Evolutionary conservation across 2,329 filamentous ascomycete genomes (phyloP).

Genomic region (Ophiocordyceps australis): DNA sequence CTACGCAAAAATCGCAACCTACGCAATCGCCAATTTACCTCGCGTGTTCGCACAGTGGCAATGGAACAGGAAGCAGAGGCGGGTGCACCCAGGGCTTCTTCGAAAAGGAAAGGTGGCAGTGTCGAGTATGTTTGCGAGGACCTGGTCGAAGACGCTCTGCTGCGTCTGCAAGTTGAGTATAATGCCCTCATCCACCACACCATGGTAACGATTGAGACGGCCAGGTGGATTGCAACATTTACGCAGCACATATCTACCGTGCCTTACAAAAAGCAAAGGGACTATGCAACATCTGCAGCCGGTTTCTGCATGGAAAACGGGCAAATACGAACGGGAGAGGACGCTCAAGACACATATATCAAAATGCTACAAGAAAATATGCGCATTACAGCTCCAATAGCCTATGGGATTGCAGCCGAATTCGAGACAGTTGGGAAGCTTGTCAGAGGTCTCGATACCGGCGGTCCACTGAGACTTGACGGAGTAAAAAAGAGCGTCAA

Average conservation of each 20-base stretch:
- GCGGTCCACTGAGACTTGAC: conserved; percentile 44
- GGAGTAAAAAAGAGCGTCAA: conserved; percentile 38
- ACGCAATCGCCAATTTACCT: conserved; percentile 49
- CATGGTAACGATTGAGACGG: conserved; percentile 38
- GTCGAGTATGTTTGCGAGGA: conserved; percentile 45
- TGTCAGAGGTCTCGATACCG: conserved; percentile 34
- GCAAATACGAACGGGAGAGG: conserved; percentile 54
- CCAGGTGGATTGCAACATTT: conserved; percentile 54
- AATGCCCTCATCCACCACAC: conserved; percentile 55
- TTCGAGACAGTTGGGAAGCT: conserved; percentile 41
- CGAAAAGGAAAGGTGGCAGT: conserved; percentile 18
- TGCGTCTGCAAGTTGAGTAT: conserved; percentile 52
- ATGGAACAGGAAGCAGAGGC: conserved; percentile 9
- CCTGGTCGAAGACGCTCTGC: conserved; percentile 48
- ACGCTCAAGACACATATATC: conserved; percentile 46
- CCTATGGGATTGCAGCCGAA: conserved; percentile 46
- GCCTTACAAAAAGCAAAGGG: conserved; percentile 44
- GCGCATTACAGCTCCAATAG: conserved; percentile 54
- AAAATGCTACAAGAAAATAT: conserved; percentile 62
- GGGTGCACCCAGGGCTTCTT: conserved; percentile 9
- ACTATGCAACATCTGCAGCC: conserved; percentile 29
- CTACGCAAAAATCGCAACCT: conserved; percentile 49
- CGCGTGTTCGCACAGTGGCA: conserved; percentile 35
- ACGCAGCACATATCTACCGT: conserved; percentile 66
- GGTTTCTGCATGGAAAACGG: conserved; percentile 67